Percentiles rank a stretch among this genome's conserved stretches.
Conservation (phyloP, 768 basidiomycete genomes). For the Amanita phalloides region DNA sequence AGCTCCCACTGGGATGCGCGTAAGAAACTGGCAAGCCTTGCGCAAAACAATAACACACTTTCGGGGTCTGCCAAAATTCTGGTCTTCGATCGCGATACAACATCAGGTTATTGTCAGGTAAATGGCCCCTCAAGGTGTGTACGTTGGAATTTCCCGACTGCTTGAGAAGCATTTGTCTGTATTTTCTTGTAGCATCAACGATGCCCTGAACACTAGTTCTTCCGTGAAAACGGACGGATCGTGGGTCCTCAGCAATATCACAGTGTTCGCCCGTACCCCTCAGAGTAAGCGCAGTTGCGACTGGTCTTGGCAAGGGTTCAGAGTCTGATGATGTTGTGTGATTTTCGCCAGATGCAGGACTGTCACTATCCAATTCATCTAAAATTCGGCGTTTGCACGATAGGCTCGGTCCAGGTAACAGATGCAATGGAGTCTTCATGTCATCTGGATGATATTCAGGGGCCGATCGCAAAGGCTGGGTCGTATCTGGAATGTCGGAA, state of each 20-base stretch:
- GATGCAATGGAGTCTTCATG: neutral
- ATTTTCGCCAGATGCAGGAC: constrained; percentile 14
- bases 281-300: constrained; percentile 23
- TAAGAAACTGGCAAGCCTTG: constrained; percentile 21
- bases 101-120: neutral
- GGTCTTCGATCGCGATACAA: constrained; percentile 20
- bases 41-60: constrained; percentile 24
- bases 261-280: constrained; percentile 20
- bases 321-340: constrained; percentile 18
- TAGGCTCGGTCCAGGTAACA: neutral
- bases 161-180: constrained; percentile 39
- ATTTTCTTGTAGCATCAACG: constrained; percentile 40
- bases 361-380: constrained; percentile 5
- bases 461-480: neutral
- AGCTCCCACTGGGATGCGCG: constrained; percentile 44
- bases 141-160: constrained; percentile 16
- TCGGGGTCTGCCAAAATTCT: constrained; percentile 48
- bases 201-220: constrained; percentile 48
- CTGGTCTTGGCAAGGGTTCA: constrained; percentile 22
- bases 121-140: neutral
- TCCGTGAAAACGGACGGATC: constrained; percentile 48
- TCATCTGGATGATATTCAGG: neutral
- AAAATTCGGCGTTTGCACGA: neutral
- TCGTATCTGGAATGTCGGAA: neutral
- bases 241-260: constrained; percentile 18